Evolutionary conservation across 2,329 filamentous ascomycete species (phyloP).

Genomic region (Madurella mycetomatis): DNA sequence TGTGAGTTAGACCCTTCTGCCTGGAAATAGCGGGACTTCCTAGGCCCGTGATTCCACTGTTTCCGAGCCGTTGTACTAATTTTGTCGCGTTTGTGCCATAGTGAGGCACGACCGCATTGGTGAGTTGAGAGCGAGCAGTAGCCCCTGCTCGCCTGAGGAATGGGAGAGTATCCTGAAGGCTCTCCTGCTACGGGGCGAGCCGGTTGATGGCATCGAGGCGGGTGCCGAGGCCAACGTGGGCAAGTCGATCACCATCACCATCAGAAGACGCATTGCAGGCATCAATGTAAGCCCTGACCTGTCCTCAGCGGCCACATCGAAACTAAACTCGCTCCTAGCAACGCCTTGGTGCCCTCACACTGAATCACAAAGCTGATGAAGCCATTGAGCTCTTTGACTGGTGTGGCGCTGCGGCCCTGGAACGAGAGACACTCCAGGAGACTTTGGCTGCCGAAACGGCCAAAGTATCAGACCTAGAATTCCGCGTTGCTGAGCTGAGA

Average conservation of each 20-base stretch:
- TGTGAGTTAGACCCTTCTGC: slow-evolving; percentile 42
- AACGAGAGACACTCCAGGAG: slow-evolving; percentile 41
- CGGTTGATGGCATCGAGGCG: slow-evolving; percentile 52
- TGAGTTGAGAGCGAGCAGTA: slow-evolving; percentile 50
- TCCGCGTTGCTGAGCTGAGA: slow-evolving; percentile 54
- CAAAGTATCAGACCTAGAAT: slow-evolving; percentile 46
- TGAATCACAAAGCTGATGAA: slow-evolving; percentile 52
- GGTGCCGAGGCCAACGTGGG: slow-evolving; percentile 55
- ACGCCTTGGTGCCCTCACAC: slow-evolving; percentile 61
- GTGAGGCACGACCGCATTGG: slow-evolving; percentile 54
- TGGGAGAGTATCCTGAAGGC: slow-evolving; percentile 60
- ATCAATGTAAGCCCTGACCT: slow-evolving; percentile 54
- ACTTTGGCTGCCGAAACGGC: slow-evolving; percentile 40
- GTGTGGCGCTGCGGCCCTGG: slow-evolving; percentile 56
- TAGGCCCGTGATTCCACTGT: no score
- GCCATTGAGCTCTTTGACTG: slow-evolving; percentile 65
- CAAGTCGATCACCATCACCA: slow-evolving; percentile 53
- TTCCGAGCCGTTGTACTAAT: neutral
- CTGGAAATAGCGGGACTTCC: neutral
- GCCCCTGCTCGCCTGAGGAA: slow-evolving; percentile 55
- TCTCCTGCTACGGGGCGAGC: slow-evolving; percentile 48
- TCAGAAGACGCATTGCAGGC: slow-evolving; percentile 62
- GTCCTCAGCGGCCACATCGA: slow-evolving; percentile 8
- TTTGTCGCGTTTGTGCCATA: slow-evolving; percentile 27
- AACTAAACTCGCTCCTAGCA: slow-evolving; percentile 42